A percentile compares a stretch with the other conserved stretches of the same genome.
phyloP scores from a whole-genome alignment of 129 eudicot genomes.

The Centaurea solstitialis region DNA sequence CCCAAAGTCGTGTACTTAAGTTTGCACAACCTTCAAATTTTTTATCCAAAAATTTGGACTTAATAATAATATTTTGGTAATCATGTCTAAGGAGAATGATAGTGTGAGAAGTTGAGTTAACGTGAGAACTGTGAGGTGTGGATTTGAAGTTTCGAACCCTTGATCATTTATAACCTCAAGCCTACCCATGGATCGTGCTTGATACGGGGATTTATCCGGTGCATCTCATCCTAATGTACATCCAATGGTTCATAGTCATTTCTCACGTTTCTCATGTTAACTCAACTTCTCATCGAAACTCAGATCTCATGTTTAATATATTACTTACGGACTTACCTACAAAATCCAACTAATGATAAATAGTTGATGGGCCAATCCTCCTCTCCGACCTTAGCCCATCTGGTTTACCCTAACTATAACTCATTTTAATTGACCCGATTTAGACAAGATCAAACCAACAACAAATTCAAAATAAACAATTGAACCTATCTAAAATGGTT shows the following conservation, averaged over 20 bases:
- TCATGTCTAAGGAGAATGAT: too few relatives aligned
- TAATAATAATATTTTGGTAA: background rate
- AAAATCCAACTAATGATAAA: background rate
- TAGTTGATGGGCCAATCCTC: background rate
- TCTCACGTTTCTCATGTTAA: too few relatives aligned
- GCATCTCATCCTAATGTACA: too few relatives aligned
- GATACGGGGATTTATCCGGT: too few relatives aligned
- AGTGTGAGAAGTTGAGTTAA: too few relatives aligned
- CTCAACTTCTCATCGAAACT: too few relatives aligned
- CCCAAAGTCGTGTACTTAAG: background rate
- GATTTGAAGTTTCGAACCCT: too few relatives aligned
- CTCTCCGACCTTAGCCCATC: background rate
- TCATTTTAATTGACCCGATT: background rate
- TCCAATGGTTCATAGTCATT: too few relatives aligned
- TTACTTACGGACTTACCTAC: background rate
- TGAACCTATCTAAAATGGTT: background rate
- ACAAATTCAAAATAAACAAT: background rate
- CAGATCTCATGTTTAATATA: background rate
- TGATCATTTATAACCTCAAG: too few relatives aligned
- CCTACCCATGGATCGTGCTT: too few relatives aligned
- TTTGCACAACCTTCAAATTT: background rate
- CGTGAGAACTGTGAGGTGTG: too few relatives aligned
- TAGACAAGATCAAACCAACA: background rate
- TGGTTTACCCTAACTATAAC: background rate
- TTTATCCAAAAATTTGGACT: background rate